A percentile compares a stretch with the other conserved stretches of the same genome.
Evolutionary conservation across 106 monocot genomes (phyloP).

Genomic region (Dendrobium officinale): DNA sequence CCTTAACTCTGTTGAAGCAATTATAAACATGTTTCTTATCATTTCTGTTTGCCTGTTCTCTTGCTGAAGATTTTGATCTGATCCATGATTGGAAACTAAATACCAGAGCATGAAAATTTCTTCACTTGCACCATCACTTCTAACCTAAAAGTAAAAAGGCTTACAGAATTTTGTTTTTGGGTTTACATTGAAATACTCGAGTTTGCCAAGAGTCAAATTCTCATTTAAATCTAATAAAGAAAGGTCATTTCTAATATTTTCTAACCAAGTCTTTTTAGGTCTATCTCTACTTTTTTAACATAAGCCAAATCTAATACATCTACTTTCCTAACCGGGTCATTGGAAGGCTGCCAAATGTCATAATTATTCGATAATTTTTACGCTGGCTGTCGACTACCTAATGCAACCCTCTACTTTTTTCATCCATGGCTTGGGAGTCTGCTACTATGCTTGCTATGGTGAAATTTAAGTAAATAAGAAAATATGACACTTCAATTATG

Average conservation of each 20-base stretch:
- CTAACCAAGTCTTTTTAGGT: too few relatives aligned
- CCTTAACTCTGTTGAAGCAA: not conserved
- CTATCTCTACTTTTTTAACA: too few relatives aligned
- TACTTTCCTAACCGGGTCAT: too few relatives aligned
- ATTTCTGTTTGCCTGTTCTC: not conserved
- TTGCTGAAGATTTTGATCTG: not conserved
- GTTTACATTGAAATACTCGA: not conserved
- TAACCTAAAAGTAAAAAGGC: not conserved
- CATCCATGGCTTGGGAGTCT: not conserved
- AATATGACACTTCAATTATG: not conserved
- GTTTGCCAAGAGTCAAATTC: not conserved
- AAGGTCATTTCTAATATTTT: too few relatives aligned
- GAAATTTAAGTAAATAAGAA: not conserved
- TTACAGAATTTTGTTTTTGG: not conserved
- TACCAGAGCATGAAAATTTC: not conserved
- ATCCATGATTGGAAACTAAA: not conserved
- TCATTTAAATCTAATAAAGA: too few relatives aligned
- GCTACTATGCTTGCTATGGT: not conserved
- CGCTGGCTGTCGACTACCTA: too few relatives aligned
- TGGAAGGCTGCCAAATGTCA: too few relatives aligned
- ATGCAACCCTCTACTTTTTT: too few relatives aligned
- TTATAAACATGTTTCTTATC: not conserved
- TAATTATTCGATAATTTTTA: too few relatives aligned
- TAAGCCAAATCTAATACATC: too few relatives aligned
- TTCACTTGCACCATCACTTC: not conserved